These are phyloP conservation scores for Geotrichum macrosporum DNA, from an alignment of 1,139 yeast species.

Conservation along the genomic window DNA sequence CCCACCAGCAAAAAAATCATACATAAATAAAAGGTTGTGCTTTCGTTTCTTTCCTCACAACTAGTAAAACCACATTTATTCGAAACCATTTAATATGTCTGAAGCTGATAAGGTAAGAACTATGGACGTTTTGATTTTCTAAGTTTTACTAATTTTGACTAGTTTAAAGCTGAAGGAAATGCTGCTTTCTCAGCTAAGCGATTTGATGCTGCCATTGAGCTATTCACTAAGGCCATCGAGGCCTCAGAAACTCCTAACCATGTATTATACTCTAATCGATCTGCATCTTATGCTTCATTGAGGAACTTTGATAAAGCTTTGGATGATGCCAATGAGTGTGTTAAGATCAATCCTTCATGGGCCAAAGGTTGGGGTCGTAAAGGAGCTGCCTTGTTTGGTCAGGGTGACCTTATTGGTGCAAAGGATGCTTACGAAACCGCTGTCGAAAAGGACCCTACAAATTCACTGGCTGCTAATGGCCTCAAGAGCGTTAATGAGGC, in stretches of 20 bases:
- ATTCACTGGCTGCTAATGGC: conserved; percentile 86
- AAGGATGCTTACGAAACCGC: conserved; percentile 72
- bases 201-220: conserved; percentile 70
- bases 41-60: neutral
- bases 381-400: conserved; percentile 88
- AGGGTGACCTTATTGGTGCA: conserved; percentile 59
- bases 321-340: conserved; percentile 78
- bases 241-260: conserved; percentile 81
- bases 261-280: conserved; percentile 86
- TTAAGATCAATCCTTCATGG: conserved; percentile 76
- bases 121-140: too few relatives aligned
- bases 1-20: neutral
- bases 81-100: conserved; percentile 23
- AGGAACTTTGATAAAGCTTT: conserved; percentile 70
- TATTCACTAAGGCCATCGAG: conserved; percentile 81
- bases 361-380: conserved; percentile 93
- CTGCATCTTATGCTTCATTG: conserved; percentile 85
- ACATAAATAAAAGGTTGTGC: neutral
- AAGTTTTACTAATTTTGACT: too few relatives aligned
- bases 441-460: conserved; percentile 71
- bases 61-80: neutral
- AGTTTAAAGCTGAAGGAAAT: conserved; percentile 60
- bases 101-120: conserved; percentile 29
- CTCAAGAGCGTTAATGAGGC: conserved; percentile 63
- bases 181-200: conserved; percentile 87